Evolutionary conservation across 2,329 filamentous ascomycete genomes (phyloP).

Genomic region (Arthrinium puccinioides): DNA sequence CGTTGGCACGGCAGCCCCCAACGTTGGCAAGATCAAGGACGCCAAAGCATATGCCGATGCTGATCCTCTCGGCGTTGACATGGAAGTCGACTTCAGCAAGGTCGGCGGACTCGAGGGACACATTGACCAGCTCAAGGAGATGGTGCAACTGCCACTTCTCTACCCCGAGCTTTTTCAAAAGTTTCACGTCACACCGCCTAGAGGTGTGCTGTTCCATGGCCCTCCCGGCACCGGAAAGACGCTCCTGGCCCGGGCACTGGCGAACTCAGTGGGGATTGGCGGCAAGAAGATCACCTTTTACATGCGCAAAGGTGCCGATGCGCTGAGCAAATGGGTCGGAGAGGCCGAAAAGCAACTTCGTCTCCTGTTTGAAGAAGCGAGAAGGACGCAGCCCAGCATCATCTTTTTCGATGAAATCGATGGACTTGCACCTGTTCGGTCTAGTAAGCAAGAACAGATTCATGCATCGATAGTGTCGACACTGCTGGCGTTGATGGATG

Average conservation of each 20-base stretch:
- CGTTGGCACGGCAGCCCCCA: slow-evolving; percentile 50
- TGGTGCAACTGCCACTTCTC: slow-evolving; percentile 89
- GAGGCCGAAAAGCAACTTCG: slow-evolving; percentile 94
- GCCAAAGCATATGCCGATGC: slow-evolving; percentile 87
- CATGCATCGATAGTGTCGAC: slow-evolving; percentile 97
- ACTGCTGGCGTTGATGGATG: slow-evolving; percentile 89
- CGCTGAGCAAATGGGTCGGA: slow-evolving; percentile 96
- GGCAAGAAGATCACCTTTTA: slow-evolving; percentile 97
- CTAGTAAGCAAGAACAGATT: slow-evolving; percentile 97
- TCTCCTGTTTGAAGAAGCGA: slow-evolving; percentile 88
- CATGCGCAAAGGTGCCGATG: slow-evolving; percentile 98
- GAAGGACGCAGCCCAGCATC: slow-evolving; percentile 94
- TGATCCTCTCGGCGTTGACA: slow-evolving; percentile 87
- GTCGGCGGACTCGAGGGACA: slow-evolving; percentile 89
- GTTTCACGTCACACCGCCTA: slow-evolving; percentile 88
- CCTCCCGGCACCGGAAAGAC: slow-evolving; percentile 98
- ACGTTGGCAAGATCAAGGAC: slow-evolving; percentile 90
- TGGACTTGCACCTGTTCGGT: slow-evolving; percentile 88
- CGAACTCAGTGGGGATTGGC: slow-evolving; percentile 81
- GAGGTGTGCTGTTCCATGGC: slow-evolving; percentile 93
- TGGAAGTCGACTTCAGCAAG: slow-evolving; percentile 88
- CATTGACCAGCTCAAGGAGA: slow-evolving; percentile 96
- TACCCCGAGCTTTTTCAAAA: slow-evolving; percentile 91
- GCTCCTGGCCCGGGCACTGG: slow-evolving; percentile 84
- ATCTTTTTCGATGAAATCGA: slow-evolving; percentile 99